Evolutionary conservation across 2,329 filamentous ascomycete species (phyloP), one percentile per base, ranked within the genome.

Genomic region (Ceratocystis smalleyi): DNA sequence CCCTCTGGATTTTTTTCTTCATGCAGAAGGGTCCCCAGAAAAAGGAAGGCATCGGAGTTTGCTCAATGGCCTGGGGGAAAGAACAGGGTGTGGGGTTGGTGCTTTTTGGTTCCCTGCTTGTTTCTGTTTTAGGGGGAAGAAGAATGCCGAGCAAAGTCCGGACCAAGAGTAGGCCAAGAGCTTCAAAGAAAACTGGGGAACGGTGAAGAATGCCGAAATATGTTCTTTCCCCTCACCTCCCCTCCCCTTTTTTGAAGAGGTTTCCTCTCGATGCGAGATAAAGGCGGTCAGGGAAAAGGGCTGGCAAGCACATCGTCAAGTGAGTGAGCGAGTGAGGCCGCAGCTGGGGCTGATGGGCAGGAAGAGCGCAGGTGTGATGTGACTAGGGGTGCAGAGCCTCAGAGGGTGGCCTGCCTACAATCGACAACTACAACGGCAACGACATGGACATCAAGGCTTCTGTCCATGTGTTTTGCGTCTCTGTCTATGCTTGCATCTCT

Each of bases 1-100:
- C 35, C 35, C 35, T 40, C 15, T 40, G 12, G 12, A 40, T 15
- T 57, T 32, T 57, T 35, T n/a, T 57, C 27, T 32, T 57, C 54
- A 35, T n/a, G 5, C n/a, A 40, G 35, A 40, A 40, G 35, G 35
- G 35, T 24, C 54, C 51, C 54, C 54, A 57, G 54, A 32, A 57
- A 57, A 57, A 57, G 54, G 54, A 57, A 57, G 54, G 54, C 47
- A 51, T 51, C 47, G 47, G 47, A 27, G 22, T 57, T 35, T 57
- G 30, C n/a, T 57, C 5, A 35, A 10, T 12, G n/a, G 15, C 12
- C 6, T 1, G 51, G 17, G 47, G 19, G 6, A 27, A 27, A 27
- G 27, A 27, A 27, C 3, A 27, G 27, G n/a, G 35, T 40, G 35
- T 40, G 35, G 35, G 35, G 35, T 40, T 40, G 35, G 35, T 40